Percentiles rank a stretch among this genome's conserved stretches.
These are phyloP conservation scores for Jacaranda copaia DNA, from an alignment of 257 asterid species.

Conservation along the genomic window DNA sequence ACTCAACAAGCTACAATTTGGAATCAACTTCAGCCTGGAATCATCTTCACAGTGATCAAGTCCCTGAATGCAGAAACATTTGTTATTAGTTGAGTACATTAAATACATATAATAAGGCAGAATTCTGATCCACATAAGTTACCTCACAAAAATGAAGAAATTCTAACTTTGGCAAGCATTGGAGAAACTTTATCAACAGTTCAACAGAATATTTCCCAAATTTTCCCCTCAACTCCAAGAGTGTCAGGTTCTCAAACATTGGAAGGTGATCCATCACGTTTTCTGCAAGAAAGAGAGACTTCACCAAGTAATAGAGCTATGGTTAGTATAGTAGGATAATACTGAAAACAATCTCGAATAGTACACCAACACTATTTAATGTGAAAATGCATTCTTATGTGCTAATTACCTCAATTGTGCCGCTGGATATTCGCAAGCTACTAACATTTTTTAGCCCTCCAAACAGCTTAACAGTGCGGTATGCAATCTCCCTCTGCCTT, in stretches of 20 bases:
- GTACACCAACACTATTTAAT: not conserved
- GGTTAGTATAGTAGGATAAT: slow-evolving; percentile 7
- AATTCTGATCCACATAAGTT: slow-evolving; percentile 7
- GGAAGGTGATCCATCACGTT: slow-evolving; percentile 40
- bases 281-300: slow-evolving; percentile 50
- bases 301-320: slow-evolving; percentile 20
- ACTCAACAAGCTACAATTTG: slow-evolving; percentile 41
- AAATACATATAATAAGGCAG: not conserved
- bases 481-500: slow-evolving; percentile 35
- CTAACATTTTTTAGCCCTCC: slow-evolving; percentile 42
- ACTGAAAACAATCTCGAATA: not conserved
- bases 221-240: slow-evolving; percentile 52
- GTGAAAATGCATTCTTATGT: not conserved
- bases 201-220: slow-evolving; percentile 37
- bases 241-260: slow-evolving; percentile 45
- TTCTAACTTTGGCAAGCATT: slow-evolving; percentile 50
- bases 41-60: slow-evolving; percentile 39
- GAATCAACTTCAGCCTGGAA: slow-evolving; percentile 37
- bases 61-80: slow-evolving; percentile 44
- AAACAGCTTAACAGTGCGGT: slow-evolving; percentile 50
- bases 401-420: slow-evolving; percentile 52
- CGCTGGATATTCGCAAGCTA: slow-evolving; percentile 46
- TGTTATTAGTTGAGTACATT: not conserved
- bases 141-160: slow-evolving; percentile 53
- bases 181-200: slow-evolving; percentile 48